Evolutionary conservation across 2,329 filamentous ascomycete species (phyloP), one percentile per base, ranked within the genome.

Genomic region (Microsporum ferrugineum): DNA sequence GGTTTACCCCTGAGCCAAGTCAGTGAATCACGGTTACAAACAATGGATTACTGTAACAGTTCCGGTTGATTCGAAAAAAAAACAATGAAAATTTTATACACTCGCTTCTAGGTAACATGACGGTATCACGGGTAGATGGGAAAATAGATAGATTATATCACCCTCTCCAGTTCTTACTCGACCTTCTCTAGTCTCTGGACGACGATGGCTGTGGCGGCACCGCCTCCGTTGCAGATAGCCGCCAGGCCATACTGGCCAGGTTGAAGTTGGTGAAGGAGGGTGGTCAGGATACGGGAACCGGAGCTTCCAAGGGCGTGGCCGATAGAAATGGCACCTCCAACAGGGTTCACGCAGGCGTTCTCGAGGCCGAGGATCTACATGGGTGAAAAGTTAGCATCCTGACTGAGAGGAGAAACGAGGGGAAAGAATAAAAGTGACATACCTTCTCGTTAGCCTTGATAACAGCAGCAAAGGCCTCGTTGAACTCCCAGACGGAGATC

Each of bases 401-500:
- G 14, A n/a, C 6, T 43, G 14, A 43, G 14, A 60, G 31, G 34
- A 38, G 61, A 47, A 43, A 17, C 36, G 36, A 39, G 12, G 31
- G 5, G 12, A 43, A 43, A 43, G 38, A n/a, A n/a, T 3, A n/a
- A 23, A 43, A 5, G 4, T 14, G 39, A n/a, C 17, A 43, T 69
- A 87, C 86, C 83, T 95, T 91, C 69, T 89, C 87, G 71, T 97
- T 96, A 47, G 92, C 91, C 72, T 94, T 91, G 74, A 96, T 94
- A 34, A 96, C 91, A 3, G 89, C 89, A 33, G 94, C 92, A 72
- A 99, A 99, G 0, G 94, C 94, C 77, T 99, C 94, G 74, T 99
- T 99, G 76, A 99, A 96, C 74, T 97, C 94, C 92, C 94, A 97
- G 27, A 96, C 79, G 3, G 92, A 86, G 53, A 99, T 90, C 73